Percentiles rank a stretch among this genome's conserved stretches.
These are phyloP conservation scores for Monilinia fructicola DNA, from an alignment of 2,329 filamentous ascomycete genomes.

Conservation along the genomic window DNA sequence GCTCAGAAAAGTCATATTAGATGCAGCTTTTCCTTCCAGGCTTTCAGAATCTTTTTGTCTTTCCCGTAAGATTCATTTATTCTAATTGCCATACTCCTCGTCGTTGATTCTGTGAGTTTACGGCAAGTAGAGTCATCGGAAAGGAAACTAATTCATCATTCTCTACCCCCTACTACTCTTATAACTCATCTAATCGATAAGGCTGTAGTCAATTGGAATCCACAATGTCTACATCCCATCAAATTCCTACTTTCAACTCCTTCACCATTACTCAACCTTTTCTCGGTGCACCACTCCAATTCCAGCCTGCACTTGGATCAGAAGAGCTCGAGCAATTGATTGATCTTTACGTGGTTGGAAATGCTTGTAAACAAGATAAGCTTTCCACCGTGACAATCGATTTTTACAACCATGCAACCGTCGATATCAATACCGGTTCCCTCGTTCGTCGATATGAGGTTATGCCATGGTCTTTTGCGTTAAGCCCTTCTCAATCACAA, in stretches of 20 bases:
- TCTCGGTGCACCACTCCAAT: slow-evolving; percentile 58
- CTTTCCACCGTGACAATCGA: slow-evolving; percentile 57
- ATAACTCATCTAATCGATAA: slow-evolving; percentile 12
- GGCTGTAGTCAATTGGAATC: slow-evolving; percentile 14
- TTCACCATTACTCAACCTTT: slow-evolving; percentile 57
- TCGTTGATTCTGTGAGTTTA: slow-evolving; percentile 10
- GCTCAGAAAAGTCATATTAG: slow-evolving; percentile 17
- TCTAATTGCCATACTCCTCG: slow-evolving; percentile 4
- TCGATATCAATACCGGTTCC: slow-evolving; percentile 60
- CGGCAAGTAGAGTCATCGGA: slow-evolving; percentile 16
- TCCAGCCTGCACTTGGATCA: slow-evolving; percentile 64
- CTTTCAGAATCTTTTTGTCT: neutral
- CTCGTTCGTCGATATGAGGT: slow-evolving; percentile 47
- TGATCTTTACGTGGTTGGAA: slow-evolving; percentile 56
- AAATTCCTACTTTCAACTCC: slow-evolving; percentile 22
- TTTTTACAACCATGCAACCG: slow-evolving; percentile 58
- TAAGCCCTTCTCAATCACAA: slow-evolving; percentile 41
- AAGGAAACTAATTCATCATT: neutral
- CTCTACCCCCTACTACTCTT: neutral
- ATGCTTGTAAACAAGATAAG: slow-evolving; percentile 57
- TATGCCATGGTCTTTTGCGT: slow-evolving; percentile 44
- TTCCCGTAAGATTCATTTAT: slow-evolving; percentile 10
- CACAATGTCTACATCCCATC: slow-evolving; percentile 14
- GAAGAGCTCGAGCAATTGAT: slow-evolving; percentile 61
- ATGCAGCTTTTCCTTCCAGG: slow-evolving; percentile 3